Conservation (phyloP, 83 land plant genomes). For the Isoetes engelmannii region DNA sequence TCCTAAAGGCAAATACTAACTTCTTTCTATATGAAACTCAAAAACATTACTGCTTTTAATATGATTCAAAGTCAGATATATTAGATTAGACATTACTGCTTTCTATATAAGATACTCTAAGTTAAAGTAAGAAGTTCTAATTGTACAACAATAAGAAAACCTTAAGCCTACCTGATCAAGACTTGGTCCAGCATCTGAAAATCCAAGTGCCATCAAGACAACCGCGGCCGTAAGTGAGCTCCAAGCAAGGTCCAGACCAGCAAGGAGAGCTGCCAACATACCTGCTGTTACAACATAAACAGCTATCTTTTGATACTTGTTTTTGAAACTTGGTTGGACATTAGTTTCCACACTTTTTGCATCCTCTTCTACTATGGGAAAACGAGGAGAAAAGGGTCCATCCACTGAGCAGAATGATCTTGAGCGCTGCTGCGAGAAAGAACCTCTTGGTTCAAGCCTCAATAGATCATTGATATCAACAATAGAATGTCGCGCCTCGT, state of each 20-base stretch:
- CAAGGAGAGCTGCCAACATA: constrained; percentile 5
- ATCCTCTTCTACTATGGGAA: constrained; percentile 1
- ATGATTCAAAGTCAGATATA: no score
- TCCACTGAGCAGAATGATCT: constrained; percentile 40
- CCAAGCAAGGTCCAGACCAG: constrained; percentile 5
- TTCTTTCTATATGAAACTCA: no score
- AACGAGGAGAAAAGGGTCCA: constrained; percentile 38
- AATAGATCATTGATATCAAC: no score
- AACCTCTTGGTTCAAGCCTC: not conserved
- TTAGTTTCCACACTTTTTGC: not conserved
- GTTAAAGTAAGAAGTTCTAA: no score
- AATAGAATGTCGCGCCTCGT: no score
- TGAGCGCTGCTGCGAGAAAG: constrained; percentile 32
- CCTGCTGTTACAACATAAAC: constrained; percentile 1
- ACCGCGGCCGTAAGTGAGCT: not conserved
- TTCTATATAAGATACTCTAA: no score
- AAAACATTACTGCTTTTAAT: no score
- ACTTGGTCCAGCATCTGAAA: constrained; percentile 5
- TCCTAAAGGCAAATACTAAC: no score
- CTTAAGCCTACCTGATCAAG: not conserved
- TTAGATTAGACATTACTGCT: no score
- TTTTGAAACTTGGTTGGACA: not conserved
- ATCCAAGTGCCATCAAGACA: not conserved
- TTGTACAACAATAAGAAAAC: no score
- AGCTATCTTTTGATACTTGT: not conserved